These are phyloP conservation scores for Dimargaris xerosporica DNA, from an alignment of 192 early-diverging fungal species.

Conservation along the genomic window DNA sequence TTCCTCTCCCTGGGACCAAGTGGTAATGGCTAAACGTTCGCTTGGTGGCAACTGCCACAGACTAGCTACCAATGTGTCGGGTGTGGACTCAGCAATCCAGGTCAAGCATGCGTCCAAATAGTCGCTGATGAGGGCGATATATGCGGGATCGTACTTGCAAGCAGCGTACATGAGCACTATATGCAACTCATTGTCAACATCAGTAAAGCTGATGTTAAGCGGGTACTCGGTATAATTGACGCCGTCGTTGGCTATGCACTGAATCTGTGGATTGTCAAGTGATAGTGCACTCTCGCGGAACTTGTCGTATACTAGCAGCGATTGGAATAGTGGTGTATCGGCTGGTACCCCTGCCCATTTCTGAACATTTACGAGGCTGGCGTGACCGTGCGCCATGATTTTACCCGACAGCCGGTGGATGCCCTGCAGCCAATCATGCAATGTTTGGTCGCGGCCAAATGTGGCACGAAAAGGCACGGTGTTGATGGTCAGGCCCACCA, in stretches of 20 bases:
- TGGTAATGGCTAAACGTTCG: background rate
- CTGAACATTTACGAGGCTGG: background rate
- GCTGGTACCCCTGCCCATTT: background rate
- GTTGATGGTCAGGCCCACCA: background rate
- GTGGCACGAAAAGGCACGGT: background rate
- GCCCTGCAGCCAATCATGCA: background rate
- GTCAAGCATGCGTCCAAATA: background rate
- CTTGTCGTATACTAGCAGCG: no score
- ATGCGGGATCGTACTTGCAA: background rate
- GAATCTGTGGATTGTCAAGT: background rate
- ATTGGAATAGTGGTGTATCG: no score
- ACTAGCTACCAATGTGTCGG: background rate
- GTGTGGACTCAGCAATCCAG: background rate
- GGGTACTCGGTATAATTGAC: constrained; percentile 1
- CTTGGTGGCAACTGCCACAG: background rate
- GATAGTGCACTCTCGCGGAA: no score
- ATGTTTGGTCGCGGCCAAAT: background rate
- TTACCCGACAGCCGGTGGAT: background rate
- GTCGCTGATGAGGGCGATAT: no score
- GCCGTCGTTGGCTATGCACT: background rate
- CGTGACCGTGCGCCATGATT: background rate
- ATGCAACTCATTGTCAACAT: background rate
- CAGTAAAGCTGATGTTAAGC: background rate
- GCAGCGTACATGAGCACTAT: background rate
- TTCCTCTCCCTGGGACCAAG: background rate